phyloP scores from a whole-genome alignment of 331 rosid genomes.

The Saraca asoca region DNA sequence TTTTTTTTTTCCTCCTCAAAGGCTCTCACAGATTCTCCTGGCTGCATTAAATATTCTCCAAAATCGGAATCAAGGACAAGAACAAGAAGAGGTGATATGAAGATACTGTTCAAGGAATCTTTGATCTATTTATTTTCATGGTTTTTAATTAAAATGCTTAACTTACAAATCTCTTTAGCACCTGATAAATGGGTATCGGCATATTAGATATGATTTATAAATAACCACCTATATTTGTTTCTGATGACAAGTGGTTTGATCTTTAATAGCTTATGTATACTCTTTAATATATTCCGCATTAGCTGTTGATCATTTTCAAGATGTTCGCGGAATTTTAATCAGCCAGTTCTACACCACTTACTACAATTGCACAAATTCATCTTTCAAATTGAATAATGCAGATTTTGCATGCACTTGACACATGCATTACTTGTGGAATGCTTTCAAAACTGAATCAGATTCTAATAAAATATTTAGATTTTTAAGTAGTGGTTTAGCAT shows the following conservation, averaged over 20 bases:
- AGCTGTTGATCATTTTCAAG: constrained; percentile 40
- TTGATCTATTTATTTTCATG: constrained; percentile 18
- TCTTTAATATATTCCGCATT: constrained; percentile 44
- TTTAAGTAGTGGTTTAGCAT: constrained; percentile 35
- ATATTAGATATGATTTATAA: constrained; percentile 36
- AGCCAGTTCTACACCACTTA: constrained; percentile 25
- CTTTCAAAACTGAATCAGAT: constrained; percentile 48
- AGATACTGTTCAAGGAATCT: constrained; percentile 58
- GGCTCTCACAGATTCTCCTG: constrained; percentile 54
- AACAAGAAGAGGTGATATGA: constrained; percentile 47
- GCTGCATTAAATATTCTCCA: constrained; percentile 60
- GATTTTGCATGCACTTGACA: constrained; percentile 41
- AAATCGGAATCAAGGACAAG: constrained; percentile 66
- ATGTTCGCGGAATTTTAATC: constrained; percentile 41
- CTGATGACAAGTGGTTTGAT: constrained; percentile 27
- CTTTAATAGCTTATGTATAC: constrained; percentile 23
- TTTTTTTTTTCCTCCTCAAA: too few species aligned
- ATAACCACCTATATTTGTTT: constrained; percentile 26
- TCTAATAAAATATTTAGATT: constrained; percentile 33
- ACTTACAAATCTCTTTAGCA: constrained; percentile 19
- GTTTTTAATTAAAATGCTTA: constrained; percentile 37
- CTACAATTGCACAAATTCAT: constrained; percentile 27
- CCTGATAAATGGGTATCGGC: constrained; percentile 36
- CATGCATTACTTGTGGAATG: constrained; percentile 34
- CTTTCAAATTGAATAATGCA: constrained; percentile 50